phyloP scores from a whole-genome alignment of 768 basidiomycete genomes.

The Auriscalpium vulgare region DNA sequence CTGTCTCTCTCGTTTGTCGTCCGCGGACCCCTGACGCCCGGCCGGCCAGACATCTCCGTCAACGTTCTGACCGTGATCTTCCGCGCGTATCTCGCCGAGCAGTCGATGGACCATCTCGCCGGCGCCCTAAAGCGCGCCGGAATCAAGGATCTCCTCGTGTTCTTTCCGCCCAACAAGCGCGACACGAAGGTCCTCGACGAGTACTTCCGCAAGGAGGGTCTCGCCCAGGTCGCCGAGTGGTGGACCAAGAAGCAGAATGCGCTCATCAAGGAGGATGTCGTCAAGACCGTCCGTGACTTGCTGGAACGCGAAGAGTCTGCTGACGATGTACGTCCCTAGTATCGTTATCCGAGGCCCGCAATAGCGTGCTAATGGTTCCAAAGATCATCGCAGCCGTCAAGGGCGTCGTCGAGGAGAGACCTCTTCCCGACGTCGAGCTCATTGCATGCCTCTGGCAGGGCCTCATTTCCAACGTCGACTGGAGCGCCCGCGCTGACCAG shows the following conservation, averaged over 20 bases:
- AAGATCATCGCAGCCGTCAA: slow-evolving; percentile 74
- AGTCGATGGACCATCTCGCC: slow-evolving; percentile 86
- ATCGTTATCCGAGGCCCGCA: neutral
- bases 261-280: slow-evolving; percentile 70
- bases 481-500: slow-evolving; percentile 86
- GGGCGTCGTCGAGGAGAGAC: slow-evolving; percentile 60
- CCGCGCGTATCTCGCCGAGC: slow-evolving; percentile 71
- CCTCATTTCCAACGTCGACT: slow-evolving; percentile 81
- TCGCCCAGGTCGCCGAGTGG: slow-evolving; percentile 85
- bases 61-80: slow-evolving; percentile 72
- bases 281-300: slow-evolving; percentile 60
- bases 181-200: slow-evolving; percentile 69
- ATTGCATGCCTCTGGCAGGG: slow-evolving; percentile 90
- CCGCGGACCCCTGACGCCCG: neutral
- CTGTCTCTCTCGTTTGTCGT: neutral
- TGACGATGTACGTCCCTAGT: slow-evolving; percentile 47
- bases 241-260: slow-evolving; percentile 87
- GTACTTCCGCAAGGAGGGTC: slow-evolving; percentile 75
- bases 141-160: slow-evolving; percentile 75
- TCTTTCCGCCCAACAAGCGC: slow-evolving; percentile 84
- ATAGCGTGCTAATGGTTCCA: neutral
- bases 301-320: slow-evolving; percentile 60
- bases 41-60: slow-evolving; percentile 60
- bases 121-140: slow-evolving; percentile 75
- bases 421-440: slow-evolving; percentile 82